Evolutionary conservation across 2,329 filamentous ascomycete genomes (phyloP), one percentile per base, ranked within the genome.

Genomic region (Fusarium oligoseptatum): DNA sequence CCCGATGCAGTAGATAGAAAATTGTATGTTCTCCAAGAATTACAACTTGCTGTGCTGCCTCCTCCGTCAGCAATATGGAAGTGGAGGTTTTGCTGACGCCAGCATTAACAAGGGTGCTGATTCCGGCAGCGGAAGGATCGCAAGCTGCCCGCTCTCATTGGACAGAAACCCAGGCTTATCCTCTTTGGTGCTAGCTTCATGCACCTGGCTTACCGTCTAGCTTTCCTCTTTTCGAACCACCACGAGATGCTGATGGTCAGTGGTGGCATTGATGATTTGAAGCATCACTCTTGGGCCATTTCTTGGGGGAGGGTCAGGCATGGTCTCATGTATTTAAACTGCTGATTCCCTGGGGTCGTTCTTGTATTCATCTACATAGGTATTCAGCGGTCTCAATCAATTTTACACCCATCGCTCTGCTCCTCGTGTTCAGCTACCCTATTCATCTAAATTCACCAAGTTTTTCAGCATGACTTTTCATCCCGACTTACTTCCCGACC

Each of bases 381-480:
- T 24, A 22, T 15, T 4, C 20, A 39, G 39, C 6, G 17, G 6
- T 14, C 22, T 14, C 10, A 24, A 41, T 41, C 22, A 12, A 39
- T 12, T 17, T 11, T 5, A 14, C 22, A 12, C 8, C 56, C 15
- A 12, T 7, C 24, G 3, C 17, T 52, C 24, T 11, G 7, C 3
- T 12, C 52, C 32, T 10, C 20, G 11, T 34, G 32, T 3, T 22
- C 34, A 36, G 2, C 20, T 58, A 58, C 56, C 20, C 34, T 41
- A n/a, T 27, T 58, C 15, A 3, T n/a, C 29, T 17, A 37, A 57
- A 6, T 32, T 32, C 10, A 15, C 11, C 3, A 58, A 6, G 6
- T 27, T n/a, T 41, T 6, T 9, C 63, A 68, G 5, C 8, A 74
- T 74, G 71, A 24, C 50, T 2, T 74, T 74, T 17, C 43, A 69